Conservation (phyloP, 257 asterid species). For the Fraxinus americana region DNA sequence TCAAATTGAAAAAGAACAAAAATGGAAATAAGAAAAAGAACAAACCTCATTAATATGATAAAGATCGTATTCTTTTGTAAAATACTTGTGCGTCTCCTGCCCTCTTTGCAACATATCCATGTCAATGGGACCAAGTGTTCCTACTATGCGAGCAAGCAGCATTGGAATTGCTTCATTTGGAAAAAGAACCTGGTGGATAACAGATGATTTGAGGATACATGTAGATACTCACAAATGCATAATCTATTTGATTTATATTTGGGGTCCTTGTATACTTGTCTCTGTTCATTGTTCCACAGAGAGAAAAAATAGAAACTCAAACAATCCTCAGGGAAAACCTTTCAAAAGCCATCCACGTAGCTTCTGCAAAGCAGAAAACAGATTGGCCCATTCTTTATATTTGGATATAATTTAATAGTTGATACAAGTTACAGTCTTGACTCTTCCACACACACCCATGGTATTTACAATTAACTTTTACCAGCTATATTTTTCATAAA, state of each 20-base stretch:
- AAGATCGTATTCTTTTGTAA: conserved; percentile 76
- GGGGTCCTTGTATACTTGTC: not conserved
- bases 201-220: not conserved
- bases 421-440: too few species aligned
- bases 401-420: too few species aligned
- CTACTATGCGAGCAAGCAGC: conserved; percentile 78
- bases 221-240: not conserved
- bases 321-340: not conserved
- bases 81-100: conserved; percentile 76
- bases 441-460: too few species aligned
- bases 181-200: conserved; percentile 71
- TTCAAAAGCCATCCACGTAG: not conserved
- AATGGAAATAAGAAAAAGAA: conserved; percentile 8
- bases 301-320: not conserved
- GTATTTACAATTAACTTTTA: too few species aligned
- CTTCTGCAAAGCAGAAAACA: not conserved
- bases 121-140: conserved; percentile 72
- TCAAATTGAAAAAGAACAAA: not conserved
- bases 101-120: conserved; percentile 69
- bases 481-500: too few species aligned
- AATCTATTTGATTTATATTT: not conserved
- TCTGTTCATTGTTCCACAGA: not conserved
- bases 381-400: not conserved
- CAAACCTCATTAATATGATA: conserved; percentile 70
- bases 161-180: conserved; percentile 75